A percentile compares a stretch with the other conserved stretches of the same genome.
phyloP scores from a whole-genome alignment of 75 land plant species.

The Pinus taeda region DNA sequence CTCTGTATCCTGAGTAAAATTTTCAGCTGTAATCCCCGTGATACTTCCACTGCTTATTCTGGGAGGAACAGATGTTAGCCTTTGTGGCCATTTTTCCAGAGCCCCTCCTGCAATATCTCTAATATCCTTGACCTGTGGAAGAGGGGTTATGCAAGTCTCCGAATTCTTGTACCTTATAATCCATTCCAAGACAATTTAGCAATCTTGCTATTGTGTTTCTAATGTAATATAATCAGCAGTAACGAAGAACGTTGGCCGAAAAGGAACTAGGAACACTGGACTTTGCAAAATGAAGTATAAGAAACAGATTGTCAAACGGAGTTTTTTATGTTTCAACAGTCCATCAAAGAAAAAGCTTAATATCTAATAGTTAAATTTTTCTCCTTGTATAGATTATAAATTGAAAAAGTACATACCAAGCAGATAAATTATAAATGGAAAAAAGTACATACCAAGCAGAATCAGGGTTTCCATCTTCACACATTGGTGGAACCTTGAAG shows the following conservation, averaged over 20 bases:
- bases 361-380: not conserved
- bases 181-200: not conserved
- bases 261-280: too few relatives aligned
- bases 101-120: constrained; percentile 44
- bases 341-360: not conserved
- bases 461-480: constrained; percentile 35
- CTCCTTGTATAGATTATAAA: not conserved
- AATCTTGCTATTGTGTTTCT: not conserved
- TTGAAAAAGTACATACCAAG: constrained; percentile 31
- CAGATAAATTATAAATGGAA: constrained; percentile 8
- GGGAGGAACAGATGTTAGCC: constrained; percentile 43
- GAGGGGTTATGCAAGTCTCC: constrained; percentile 78
- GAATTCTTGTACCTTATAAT: constrained; percentile 63
- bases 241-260: too few relatives aligned
- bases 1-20: constrained; percentile 33
- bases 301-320: not conserved
- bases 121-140: constrained; percentile 52
- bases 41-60: constrained; percentile 57
- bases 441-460: constrained; percentile 38
- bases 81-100: constrained; percentile 43
- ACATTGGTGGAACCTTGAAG: constrained; percentile 31
- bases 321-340: not conserved
- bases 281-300: not conserved
- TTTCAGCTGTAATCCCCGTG: constrained; percentile 26
- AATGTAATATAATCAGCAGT: too few relatives aligned